These are phyloP conservation scores for Diplogelasinospora grovesii DNA, from an alignment of 495 filamentous ascomycete species.

Conservation along the genomic window DNA sequence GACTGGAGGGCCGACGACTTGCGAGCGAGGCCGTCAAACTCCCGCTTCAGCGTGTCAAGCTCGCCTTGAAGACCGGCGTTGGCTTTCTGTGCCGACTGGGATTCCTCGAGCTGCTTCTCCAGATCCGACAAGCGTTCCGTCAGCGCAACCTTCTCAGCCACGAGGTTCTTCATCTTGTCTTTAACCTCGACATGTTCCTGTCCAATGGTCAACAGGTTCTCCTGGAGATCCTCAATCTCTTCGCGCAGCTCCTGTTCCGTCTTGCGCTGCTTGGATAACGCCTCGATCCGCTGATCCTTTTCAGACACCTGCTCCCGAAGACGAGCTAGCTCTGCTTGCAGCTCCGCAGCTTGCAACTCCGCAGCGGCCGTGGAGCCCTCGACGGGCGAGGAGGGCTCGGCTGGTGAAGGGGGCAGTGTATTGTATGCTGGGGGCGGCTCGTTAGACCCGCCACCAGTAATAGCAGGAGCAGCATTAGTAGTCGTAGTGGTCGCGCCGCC, in stretches of 20 bases:
- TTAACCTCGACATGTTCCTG: slow-evolving; percentile 78
- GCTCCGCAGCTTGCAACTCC: too few relatives aligned
- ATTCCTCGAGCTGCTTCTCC: slow-evolving; percentile 52
- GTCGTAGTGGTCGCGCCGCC: slow-evolving; percentile 35
- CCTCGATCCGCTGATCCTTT: slow-evolving; percentile 65
- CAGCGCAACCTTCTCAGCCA: slow-evolving; percentile 39
- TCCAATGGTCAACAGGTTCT: slow-evolving; percentile 68
- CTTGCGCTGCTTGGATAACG: slow-evolving; percentile 57
- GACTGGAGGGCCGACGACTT: slow-evolving; percentile 65
- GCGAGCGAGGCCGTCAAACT: slow-evolving; percentile 69
- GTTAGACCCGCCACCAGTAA: too few relatives aligned
- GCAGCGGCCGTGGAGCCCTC: slow-evolving; percentile 17
- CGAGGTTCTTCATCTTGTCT: slow-evolving; percentile 59
- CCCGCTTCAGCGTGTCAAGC: slow-evolving; percentile 54
- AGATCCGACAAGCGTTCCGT: slow-evolving; percentile 58
- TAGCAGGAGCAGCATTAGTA: slow-evolving; percentile 14
- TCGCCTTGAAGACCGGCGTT: slow-evolving; percentile 49
- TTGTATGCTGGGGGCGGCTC: too few relatives aligned
- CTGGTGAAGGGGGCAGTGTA: slow-evolving; percentile 15
- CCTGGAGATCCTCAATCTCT: slow-evolving; percentile 76
- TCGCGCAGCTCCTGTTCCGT: slow-evolving; percentile 75
- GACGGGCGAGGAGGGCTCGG: slow-evolving; percentile 19
- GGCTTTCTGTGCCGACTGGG: slow-evolving; percentile 23
- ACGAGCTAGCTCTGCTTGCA: slow-evolving; percentile 34
- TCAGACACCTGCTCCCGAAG: slow-evolving; percentile 59